These are phyloP conservation scores for Talaromyces rugulosus DNA, from an alignment of 2,329 filamentous ascomycete species.

Conservation along the genomic window DNA sequence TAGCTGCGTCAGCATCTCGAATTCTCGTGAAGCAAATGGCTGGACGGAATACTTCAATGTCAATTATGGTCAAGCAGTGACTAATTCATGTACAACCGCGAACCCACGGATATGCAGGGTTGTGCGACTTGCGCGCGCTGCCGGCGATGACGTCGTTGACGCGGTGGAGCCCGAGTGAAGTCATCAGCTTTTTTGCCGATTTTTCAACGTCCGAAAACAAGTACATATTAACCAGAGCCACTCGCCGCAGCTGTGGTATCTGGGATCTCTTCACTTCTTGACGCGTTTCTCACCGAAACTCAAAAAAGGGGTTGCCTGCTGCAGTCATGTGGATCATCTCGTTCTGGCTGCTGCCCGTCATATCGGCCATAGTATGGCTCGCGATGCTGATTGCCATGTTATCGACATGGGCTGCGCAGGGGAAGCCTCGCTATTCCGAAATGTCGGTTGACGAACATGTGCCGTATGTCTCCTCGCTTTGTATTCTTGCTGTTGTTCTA, in stretches of 20 bases:
- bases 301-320: not conserved
- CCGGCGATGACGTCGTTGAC: constrained; percentile 10
- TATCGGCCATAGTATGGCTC: constrained; percentile 55
- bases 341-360: constrained; percentile 54
- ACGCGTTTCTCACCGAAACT: not conserved
- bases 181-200: not conserved
- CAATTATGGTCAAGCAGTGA: not conserved
- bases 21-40: too few relatives aligned
- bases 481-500: constrained; percentile 3
- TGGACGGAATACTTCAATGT: too few relatives aligned
- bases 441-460: constrained; percentile 52
- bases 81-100: not conserved
- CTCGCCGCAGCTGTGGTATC: not conserved
- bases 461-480: constrained; percentile 40
- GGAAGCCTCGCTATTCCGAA: constrained; percentile 49
- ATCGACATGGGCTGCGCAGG: constrained; percentile 51
- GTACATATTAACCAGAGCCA: not conserved
- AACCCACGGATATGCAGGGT: not conserved
- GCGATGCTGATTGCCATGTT: constrained; percentile 60
- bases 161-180: not conserved
- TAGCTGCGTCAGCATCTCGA: too few relatives aligned
- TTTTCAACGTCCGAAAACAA: not conserved
- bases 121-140: not conserved
- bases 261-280: not conserved
- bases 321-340: constrained; percentile 42